Evolutionary conservation across 1,284 basidiomycete species (phyloP), one percentile per base, ranked within the genome.

Genomic region (Melampsora abietis-canadensis): DNA sequence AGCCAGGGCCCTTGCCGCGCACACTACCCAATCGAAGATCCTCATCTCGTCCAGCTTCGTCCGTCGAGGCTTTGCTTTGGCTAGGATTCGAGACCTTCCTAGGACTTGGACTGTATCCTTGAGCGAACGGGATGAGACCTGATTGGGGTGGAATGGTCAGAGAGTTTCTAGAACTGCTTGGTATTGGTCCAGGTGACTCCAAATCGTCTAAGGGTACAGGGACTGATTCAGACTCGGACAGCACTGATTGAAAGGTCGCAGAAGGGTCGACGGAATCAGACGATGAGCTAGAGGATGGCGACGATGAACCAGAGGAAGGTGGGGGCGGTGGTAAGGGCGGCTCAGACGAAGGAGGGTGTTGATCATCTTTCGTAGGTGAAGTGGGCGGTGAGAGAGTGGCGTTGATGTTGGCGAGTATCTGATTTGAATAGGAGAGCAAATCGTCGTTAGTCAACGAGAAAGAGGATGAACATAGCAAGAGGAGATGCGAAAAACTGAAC

Each of bases 371-470:
- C 6, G 51, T 27, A 27, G 51, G 51, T 27, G 51, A 54, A 27
- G 68, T 44, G 46, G 68, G 30, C 24, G 68, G 47, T 31, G 19
- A 51, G 4, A 70, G 30, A 27, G 68, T 63, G 5, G 68, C 60
- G 24, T 70, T 70, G 61, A 70, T 70, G 30, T 48, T 64, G 5
- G 68, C 68, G 37, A 70, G 63, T 57, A 70, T 70, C 68, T 70
- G 47, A 37, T 27, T 47, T 4, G 0, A 12, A 4, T n/a, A 24
- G 48, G 34, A 54, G 7, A 54, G 30, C n/a, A 24, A n/a, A 37
- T 15, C 4, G 12, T 15, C n/a, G 12, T n/a, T 12, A 54, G 51
- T 21, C 6, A n/a, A 54, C 19, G 24, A 6, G 12, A 54, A 54
- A n/a, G 51, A 54, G 24, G 51, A 54, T 21, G 51, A 54, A 54